phyloP scores from a whole-genome alignment of 192 early-diverging fungal species.

The Backusella westeae region DNA sequence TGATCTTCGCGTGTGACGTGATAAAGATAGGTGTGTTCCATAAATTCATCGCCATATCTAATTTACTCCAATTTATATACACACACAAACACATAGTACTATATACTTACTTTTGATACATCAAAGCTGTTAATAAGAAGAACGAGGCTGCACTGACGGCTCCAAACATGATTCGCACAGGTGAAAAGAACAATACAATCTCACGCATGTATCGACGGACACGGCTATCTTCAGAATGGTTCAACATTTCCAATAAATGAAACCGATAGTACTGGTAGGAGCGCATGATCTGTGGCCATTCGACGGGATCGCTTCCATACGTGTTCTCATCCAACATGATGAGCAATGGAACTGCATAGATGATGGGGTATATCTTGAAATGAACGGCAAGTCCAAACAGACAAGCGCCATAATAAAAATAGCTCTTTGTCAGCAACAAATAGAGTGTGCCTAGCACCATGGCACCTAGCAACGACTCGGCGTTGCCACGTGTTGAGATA shows the following conservation, averaged over 20 bases:
- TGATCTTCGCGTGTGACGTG: conserved; percentile 96
- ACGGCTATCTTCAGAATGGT: background rate
- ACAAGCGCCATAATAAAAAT: conserved; percentile 51
- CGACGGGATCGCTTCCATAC: conserved; percentile 24
- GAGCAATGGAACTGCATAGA: conserved; percentile 88
- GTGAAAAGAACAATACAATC: conserved; percentile 44
- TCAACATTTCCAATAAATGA: conserved; percentile 1
- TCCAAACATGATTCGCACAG: conserved; percentile 58
- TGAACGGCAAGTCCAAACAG: conserved; percentile 92
- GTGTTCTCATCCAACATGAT: conserved; percentile 55
- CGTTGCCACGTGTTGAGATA: conserved; percentile 94
- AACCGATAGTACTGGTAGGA: conserved; percentile 16
- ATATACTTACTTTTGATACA: conserved; percentile 62
- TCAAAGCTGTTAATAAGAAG: conserved; percentile 58
- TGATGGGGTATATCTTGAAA: conserved; percentile 96
- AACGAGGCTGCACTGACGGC: conserved; percentile 62
- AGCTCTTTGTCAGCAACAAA: conserved; percentile 53
- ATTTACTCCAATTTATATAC: background rate
- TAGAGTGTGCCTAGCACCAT: conserved; percentile 78
- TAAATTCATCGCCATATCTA: conserved; percentile 81
- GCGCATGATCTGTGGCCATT: conserved; percentile 22
- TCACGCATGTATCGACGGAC: background rate
- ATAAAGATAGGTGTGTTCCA: conserved; percentile 91
- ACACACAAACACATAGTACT: background rate
- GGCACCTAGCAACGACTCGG: conserved; percentile 83